These are phyloP conservation scores for Nigrospora oryzae DNA, from an alignment of 2,329 filamentous ascomycete genomes.

Conservation along the genomic window DNA sequence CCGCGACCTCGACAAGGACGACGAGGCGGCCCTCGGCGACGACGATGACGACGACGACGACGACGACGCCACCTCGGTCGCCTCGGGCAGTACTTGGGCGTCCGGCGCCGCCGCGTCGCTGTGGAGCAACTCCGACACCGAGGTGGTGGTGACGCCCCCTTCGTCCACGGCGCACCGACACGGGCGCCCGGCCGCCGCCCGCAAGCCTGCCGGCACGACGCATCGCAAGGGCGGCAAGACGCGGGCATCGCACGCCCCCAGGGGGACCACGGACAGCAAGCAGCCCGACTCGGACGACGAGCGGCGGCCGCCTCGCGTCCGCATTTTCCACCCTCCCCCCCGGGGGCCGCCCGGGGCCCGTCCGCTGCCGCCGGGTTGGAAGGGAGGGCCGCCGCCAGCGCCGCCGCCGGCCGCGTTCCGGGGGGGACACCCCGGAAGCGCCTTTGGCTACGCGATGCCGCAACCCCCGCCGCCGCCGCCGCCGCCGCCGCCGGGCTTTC, in stretches of 20 bases:
- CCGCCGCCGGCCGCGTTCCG: background rate
- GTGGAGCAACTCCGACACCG: constrained; percentile 17
- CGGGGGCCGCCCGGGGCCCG: constrained; percentile 4
- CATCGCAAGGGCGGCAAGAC: background rate
- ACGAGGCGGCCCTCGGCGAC: constrained; percentile 3
- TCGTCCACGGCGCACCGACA: no score
- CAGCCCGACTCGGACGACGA: constrained; percentile 6
- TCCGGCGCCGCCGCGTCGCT: constrained; percentile 14
- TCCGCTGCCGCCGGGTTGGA: constrained; percentile 8
- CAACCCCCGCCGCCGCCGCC: constrained; percentile 2
- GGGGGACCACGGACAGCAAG: constrained; percentile 1
- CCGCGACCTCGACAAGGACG: constrained; percentile 8
- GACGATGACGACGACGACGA: constrained; percentile 7
- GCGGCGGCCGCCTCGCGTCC: constrained; percentile 1
- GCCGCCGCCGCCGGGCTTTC: background rate
- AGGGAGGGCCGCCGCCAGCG: constrained; percentile 3
- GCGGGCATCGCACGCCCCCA: background rate
- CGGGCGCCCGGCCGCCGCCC: no score
- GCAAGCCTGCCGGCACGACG: no score
- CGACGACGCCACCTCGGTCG: constrained; percentile 14
- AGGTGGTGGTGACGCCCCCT: constrained; percentile 7
- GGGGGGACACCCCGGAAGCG: constrained; percentile 1
- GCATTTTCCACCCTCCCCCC: background rate
- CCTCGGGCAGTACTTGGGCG: constrained; percentile 13
- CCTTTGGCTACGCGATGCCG: background rate